Base-by-base conservation (phyloP, 2,329 filamentous ascomycete genomes). In the Pestalotiopsis fici region DNA sequence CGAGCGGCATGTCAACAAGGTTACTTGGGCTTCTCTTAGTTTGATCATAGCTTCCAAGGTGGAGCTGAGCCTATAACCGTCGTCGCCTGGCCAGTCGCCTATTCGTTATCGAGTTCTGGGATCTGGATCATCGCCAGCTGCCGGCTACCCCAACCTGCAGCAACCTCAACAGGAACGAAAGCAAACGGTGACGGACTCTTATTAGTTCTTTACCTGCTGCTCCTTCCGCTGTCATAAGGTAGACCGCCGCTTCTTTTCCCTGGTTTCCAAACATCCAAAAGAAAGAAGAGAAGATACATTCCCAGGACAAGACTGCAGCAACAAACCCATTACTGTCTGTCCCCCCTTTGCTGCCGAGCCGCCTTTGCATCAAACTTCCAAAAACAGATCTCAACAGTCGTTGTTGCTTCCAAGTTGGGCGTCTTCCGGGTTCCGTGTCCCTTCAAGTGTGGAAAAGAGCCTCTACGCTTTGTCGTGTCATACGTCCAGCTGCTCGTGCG, bases 391-490 rank as follows among this genome's bases (percentile, higher is more conserved):
- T 67, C 60, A 47, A 67, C 67, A 65, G 57, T 66, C 66, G 56
- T 60, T 69, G 69, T 71, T 70, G 70, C 66, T 70, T 66, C 65
- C 68, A 71, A 68, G 65, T 68, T 68, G 70, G 70, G 63, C 69
- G 65, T 67, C 66, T 60, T 65, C 66, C 66, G 70, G 71, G 67
- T 68, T 70, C 67, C 73, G 67, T 68, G 69, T 66, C 68, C 47
- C 54, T 69, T 69, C 68, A 67, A 66, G 70, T 71, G 73, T 71
- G 72, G 72, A 66, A 35, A 35, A 66, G 64, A 70, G 70, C 61
- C n/a, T 60, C 69, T 69, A 71, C 71, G 71, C 66, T 68, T 64
- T 70, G 69, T 69, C 71, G 68, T 72, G 71, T 71, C 69, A 70
- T 70, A 68, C 69, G 70, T 21, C 65, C 69, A 61, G 67, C 62